Percentiles rank a stretch among this genome's conserved stretches.
Conservation (phyloP, 2,329 filamentous ascomycete species). For the Aspergillus hortae region DNA sequence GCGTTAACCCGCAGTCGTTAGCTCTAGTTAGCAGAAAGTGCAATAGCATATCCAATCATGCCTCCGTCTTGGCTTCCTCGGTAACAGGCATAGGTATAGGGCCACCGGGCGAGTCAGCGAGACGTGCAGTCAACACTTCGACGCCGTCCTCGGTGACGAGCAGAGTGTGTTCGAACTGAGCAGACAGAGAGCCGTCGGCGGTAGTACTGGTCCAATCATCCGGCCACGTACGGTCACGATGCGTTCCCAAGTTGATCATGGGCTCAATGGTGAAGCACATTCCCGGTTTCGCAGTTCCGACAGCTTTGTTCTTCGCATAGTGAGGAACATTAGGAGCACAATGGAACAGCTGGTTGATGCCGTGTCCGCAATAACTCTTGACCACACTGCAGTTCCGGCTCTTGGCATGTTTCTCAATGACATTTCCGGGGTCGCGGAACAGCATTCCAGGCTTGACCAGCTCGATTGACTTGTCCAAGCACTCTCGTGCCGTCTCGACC, state of each 20-base stretch:
- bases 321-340: constrained; percentile 91
- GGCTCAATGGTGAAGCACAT: constrained; percentile 99
- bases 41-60: constrained; percentile 3
- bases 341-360: constrained; percentile 92
- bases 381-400: constrained; percentile 81
- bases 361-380: constrained; percentile 93
- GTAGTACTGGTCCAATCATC: constrained; percentile 99
- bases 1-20: no score
- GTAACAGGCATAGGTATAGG: constrained; percentile 56
- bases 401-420: constrained; percentile 95
- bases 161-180: constrained; percentile 90
- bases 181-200: constrained; percentile 80
- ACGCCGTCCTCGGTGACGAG: constrained; percentile 79
- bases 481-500: constrained; percentile 85
- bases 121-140: constrained; percentile 73
- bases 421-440: constrained; percentile 88
- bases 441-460: constrained; percentile 89
- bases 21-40: no score
- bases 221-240: constrained; percentile 93
- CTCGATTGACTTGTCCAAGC: constrained; percentile 84
- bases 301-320: constrained; percentile 97
- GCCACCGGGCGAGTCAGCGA: constrained; percentile 71
- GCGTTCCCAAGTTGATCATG: constrained; percentile 91
- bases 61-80: constrained; percentile 20
- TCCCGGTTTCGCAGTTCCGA: constrained; percentile 87